Base-by-base conservation (phyloP, 495 filamentous ascomycete genomes). In the Penicillium psychrofluorescens region DNA sequence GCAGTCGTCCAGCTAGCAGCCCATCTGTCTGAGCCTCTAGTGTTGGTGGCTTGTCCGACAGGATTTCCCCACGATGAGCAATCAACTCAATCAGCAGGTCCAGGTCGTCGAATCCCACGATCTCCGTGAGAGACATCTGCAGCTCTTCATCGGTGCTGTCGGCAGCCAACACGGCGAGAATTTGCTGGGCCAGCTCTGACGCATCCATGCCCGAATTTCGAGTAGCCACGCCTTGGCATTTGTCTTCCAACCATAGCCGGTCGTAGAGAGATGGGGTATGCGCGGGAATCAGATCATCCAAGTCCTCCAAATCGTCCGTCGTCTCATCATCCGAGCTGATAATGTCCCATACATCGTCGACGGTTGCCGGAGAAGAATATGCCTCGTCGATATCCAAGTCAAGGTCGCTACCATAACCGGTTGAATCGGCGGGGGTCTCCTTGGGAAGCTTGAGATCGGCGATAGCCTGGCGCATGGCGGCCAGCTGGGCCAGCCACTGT, bases 281-380 rank as follows among this genome's bases (percentile, higher is more conserved):
- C 22, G 22, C 4, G 22, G 22, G 22, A 22, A 22, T 22, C 22
- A 22, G 34, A 9, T 58, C 59, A 31, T 60, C 44, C 29, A 62
- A 38, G 11, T 59, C 61, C 40, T 76, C 68, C 8, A 72, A 43
- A 11, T 66, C 68, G 36, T 76, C 74, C 35, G 68, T 75, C 33
- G 68, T 78, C 41, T 76, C 85, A 29, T 78, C 70, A 27, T 87
- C 82, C 29, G 87, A 85, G 38, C 79, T 85, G 59, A 89, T 86
- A 32, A 90, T 77, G 59, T 95, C 88, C 92, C 92, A 97, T 8
- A 95, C 78, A 65, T 94, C 86, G 47, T 90, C 84, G 8, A 79
- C 75, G 12, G 79, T 78, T 34, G 74, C 78, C 1, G 71, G 69
- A 2, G 78, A 80, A 0, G 76, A 81, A 30, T 79, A 73, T 15